Conservation (phyloP, 2,329 filamentous ascomycete species). For the Curvularia sp. region DNA sequence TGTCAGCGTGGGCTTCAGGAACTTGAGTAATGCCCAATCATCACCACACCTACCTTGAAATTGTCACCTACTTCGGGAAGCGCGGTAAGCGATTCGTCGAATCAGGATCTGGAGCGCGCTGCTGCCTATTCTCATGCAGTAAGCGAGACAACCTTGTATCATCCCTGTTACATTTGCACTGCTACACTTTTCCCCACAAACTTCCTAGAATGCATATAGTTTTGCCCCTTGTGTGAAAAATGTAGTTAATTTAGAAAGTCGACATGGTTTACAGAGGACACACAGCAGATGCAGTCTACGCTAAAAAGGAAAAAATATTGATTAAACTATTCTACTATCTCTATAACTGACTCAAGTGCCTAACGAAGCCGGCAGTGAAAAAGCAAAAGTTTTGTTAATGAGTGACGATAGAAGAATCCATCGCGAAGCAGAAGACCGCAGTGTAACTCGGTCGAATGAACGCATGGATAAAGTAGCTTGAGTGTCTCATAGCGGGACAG, state of each 20-base stretch:
- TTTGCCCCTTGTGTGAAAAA: too few species aligned
- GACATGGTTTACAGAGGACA: not conserved
- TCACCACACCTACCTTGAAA: not conserved
- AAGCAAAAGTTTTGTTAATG: slow-evolving; percentile 5
- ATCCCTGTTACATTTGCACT: not conserved
- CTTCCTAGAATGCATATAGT: not conserved
- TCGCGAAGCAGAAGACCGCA: not conserved
- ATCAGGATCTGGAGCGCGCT: not conserved
- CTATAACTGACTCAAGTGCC: not conserved
- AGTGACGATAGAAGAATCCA: slow-evolving; percentile 1
- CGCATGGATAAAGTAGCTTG: not conserved
- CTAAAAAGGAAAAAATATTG: not conserved
- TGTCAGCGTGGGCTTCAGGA: not conserved
- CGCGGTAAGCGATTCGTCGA: not conserved
- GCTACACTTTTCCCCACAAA: not conserved
- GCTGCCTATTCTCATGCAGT: not conserved
- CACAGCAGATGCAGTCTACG: not conserved
- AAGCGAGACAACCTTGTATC: not conserved
- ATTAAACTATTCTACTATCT: slow-evolving; percentile 5
- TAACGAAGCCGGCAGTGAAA: not conserved
- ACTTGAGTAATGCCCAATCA: not conserved
- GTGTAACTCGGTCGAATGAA: not conserved
- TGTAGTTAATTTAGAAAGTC: too few species aligned
- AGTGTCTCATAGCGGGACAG: not conserved
- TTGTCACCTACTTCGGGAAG: not conserved